Evolutionary conservation across 2,329 filamentous ascomycete genomes (phyloP).

Genomic region (Lachnellula occidentalis): DNA sequence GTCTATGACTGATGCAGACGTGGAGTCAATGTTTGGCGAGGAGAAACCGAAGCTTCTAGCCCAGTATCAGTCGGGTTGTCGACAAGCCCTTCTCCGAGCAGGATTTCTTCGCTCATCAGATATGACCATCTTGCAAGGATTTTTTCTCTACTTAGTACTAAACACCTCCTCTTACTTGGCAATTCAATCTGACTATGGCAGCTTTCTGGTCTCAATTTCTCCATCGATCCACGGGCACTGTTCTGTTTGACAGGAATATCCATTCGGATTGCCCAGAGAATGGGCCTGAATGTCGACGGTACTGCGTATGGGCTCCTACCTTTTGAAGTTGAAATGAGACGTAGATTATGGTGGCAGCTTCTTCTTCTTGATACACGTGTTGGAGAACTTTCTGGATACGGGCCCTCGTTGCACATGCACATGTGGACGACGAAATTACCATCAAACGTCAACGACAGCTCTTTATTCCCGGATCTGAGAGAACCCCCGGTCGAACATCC

Average conservation of each 20-base stretch:
- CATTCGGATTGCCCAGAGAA: conserved; percentile 43
- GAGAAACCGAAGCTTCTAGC: conserved; percentile 45
- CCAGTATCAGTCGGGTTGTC: conserved; percentile 52
- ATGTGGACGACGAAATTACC: conserved; percentile 44
- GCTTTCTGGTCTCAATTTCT: conserved; percentile 31
- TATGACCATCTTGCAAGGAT: conserved; percentile 60
- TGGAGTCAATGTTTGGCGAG: conserved; percentile 46
- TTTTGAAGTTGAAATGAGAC: conserved; percentile 54
- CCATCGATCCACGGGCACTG: conserved; percentile 37
- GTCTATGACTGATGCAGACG: conserved; percentile 52
- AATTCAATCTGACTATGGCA: conserved; percentile 5
- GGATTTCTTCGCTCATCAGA: conserved; percentile 61
- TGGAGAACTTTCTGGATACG: conserved; percentile 48
- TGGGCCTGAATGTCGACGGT: conserved; percentile 43
- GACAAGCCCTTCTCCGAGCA: conserved; percentile 61
- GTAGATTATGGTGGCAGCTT: conserved; percentile 59
- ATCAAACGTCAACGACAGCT: conserved; percentile 48
- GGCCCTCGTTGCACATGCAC: conserved; percentile 37
- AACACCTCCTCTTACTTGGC: conserved; percentile 2
- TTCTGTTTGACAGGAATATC: conserved; percentile 45
- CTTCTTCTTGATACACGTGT: conserved; percentile 53
- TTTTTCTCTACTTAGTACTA: conserved; percentile 59
- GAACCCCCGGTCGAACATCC: conserved; percentile 36
- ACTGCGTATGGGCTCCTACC: conserved; percentile 31
- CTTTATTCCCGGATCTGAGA: conserved; percentile 40